Percentiles rank a stretch among this genome's conserved stretches.
phyloP scores from a whole-genome alignment of 2,329 filamentous ascomycete species.

The Uncinocarpus reesii region DNA sequence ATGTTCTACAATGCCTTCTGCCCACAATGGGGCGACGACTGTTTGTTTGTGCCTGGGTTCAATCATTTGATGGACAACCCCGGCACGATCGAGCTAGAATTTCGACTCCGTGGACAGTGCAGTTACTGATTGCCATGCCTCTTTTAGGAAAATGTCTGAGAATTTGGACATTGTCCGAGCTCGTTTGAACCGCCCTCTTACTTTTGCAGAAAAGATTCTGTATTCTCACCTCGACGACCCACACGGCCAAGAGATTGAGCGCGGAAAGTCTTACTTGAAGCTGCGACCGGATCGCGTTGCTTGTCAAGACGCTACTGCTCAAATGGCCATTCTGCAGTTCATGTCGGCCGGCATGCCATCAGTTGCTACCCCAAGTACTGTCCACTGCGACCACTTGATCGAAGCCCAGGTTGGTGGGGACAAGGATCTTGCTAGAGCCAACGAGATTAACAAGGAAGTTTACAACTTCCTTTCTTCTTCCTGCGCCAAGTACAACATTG shows the following conservation, averaged over 20 bases:
- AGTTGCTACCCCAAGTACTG: slow-evolving; percentile 86
- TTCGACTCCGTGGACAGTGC: neutral
- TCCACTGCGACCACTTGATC: slow-evolving; percentile 99
- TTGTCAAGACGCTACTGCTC: slow-evolving; percentile 97
- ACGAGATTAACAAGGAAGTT: slow-evolving; percentile 96
- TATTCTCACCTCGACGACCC: slow-evolving; percentile 98
- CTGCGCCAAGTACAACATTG: slow-evolving; percentile 99
- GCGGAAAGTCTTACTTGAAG: slow-evolving; percentile 90
- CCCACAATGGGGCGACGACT: too few relatives aligned
- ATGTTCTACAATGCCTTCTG: too few relatives aligned
- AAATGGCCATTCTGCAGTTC: slow-evolving; percentile 99
- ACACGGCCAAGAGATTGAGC: slow-evolving; percentile 90
- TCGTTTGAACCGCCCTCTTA: slow-evolving; percentile 85
- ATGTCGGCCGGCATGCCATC: slow-evolving; percentile 97
- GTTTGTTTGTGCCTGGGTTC: too few relatives aligned
- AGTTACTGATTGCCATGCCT: slow-evolving; percentile 12
- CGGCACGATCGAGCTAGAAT: neutral
- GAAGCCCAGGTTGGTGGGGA: slow-evolving; percentile 87
- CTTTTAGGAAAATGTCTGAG: slow-evolving; percentile 85
- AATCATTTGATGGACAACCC: too few relatives aligned
- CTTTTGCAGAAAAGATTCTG: slow-evolving; percentile 95
- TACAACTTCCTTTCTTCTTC: slow-evolving; percentile 92
- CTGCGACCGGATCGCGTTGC: slow-evolving; percentile 94
- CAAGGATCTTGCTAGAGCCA: slow-evolving; percentile 85
- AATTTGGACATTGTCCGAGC: slow-evolving; percentile 83